Base-by-base conservation (phyloP, 495 filamentous ascomycete genomes). In the Hyaloscypha bicolor region DNA sequence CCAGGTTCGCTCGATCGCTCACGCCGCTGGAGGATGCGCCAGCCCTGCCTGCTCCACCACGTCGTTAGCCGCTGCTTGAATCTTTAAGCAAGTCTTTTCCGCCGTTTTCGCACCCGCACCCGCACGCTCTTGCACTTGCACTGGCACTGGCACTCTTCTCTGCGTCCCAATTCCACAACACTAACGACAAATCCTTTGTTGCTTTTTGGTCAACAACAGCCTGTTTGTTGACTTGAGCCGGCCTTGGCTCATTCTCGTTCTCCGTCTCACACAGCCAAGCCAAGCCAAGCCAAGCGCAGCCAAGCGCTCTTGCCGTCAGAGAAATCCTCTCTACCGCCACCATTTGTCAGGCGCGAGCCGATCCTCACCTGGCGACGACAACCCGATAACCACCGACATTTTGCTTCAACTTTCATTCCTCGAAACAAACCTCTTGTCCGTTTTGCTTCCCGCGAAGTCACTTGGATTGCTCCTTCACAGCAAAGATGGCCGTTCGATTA, bases 401-500 rank as follows among this genome's bases (percentile, higher is more conserved):
- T 25, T 29, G 6, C 21, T 56, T 55, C 39, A n/a, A 55, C 57
- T 1, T 6, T 39, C 55, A 19, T 56, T 11, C 8, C 30, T 29
- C 32, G 51, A 64, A 32, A n/a, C n/a, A 48, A 33, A 33, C 21
- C 29, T 55, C 57, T 4, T 21, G 31, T 57, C 70, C 66, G 66
- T 65, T 67, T 52, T 72, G 70, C 70, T 72, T 69, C 62, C 58
- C 39, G 9, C 58, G 68, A 70, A 73, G 61, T 66, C 59, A 66
- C 51, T 56, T 52, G 70, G 66, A 69, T 72, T 25, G 9, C 62
- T 31, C 39, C 64, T 62, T 31, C 16, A 32, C 35, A 32, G 29
- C 59, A 65, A 76, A 62, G 22, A 86, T 86, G 83, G 71, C 73
- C 69, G 67, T 75, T 55, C 74, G 69, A 67, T 86, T 85, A 86